These are phyloP conservation scores for Bathelium albidoporum DNA, from an alignment of 495 filamentous ascomycete genomes.

Conservation along the genomic window DNA sequence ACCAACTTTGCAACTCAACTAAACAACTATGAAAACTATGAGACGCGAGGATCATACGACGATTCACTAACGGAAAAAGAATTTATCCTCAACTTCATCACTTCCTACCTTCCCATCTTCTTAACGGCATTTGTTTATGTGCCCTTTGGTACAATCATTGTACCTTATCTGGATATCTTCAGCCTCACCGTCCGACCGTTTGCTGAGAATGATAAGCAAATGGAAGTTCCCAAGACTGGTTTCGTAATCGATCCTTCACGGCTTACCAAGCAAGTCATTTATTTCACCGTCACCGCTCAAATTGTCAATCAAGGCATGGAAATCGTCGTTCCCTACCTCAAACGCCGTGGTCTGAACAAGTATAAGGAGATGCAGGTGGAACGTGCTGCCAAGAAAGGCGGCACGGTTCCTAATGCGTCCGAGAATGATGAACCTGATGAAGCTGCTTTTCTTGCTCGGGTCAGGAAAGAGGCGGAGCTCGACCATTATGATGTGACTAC, in stretches of 20 bases:
- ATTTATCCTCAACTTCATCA: slow-evolving; percentile 95
- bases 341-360: slow-evolving; percentile 61
- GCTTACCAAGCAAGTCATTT: slow-evolving; percentile 86
- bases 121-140: slow-evolving; percentile 95
- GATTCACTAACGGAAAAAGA: slow-evolving; percentile 77
- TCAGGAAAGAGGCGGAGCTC: slow-evolving; percentile 79
- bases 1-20: slow-evolving; percentile 67
- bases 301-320: slow-evolving; percentile 82
- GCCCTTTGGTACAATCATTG: slow-evolving; percentile 77
- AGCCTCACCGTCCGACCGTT: slow-evolving; percentile 64
- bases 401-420: slow-evolving; percentile 23
- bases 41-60: slow-evolving; percentile 70
- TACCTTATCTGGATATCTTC: slow-evolving; percentile 86
- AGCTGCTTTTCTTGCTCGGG: slow-evolving; percentile 62
- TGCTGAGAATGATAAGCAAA: slow-evolving; percentile 58
- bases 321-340: slow-evolving; percentile 73
- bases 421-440: slow-evolving; percentile 61
- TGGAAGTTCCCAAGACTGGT: slow-evolving; percentile 41
- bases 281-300: slow-evolving; percentile 93
- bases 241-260: slow-evolving; percentile 81
- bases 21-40: slow-evolving; percentile 86
- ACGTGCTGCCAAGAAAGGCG: slow-evolving; percentile 39
- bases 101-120: slow-evolving; percentile 85
- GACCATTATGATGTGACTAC: slow-evolving; percentile 75
- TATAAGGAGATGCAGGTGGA: slow-evolving; percentile 61